Base-by-base conservation (phyloP, 2,329 filamentous ascomycete species). In the Claviceps spartinae region DNA sequence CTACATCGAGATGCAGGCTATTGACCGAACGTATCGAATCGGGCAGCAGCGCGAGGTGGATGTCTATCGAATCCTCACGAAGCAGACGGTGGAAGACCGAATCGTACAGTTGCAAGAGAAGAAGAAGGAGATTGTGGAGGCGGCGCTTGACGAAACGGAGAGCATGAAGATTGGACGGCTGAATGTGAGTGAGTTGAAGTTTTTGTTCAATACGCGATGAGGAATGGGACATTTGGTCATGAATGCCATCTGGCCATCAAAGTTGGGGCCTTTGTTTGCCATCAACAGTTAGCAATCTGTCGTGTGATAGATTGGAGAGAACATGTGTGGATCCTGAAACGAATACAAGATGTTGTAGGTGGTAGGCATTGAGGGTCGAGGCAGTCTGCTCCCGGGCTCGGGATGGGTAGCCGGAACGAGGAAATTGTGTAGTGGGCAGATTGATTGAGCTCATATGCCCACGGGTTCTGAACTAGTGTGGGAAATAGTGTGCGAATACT, bases 1-100 rank as follows among this genome's bases (percentile, higher is more conserved):
- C 0, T 95, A 85, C 63, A 85, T 94, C 48, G 90, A 95, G 68
- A 88, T 89, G 67, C 90, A 96, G 68, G 90, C 90, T 4, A 83
- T 95, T 49, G 90, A 95, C 64, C 85, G 90, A 22, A 87, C 89
- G 2, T 85, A 95, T 66, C 85, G 90, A 9, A 90, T 95, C 58
- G 89, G 89, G 0, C 90, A 96, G 68, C 70, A 75, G 57, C 75
- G 76, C 4, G 71, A 81, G 7, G 90, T 95, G 4, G 76, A 81
- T 52, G 84, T 96, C 1, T 88, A 95, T 63, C 83, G 88, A 4
- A 78, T 95, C 24, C 70, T 95, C 3, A 80, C 91, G 7, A 66
- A 81, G 59, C 76, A 79, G 5, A 95, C 90, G 0, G 86, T 96
- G 1, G 90, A 96, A 65, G 89, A 95, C 62, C 81, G 89, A 7